Evolutionary conservation across 208 protist genomes (phyloP), one percentile per base, ranked within the genome.

Genomic region (Acanthamoeba royreba): DNA sequence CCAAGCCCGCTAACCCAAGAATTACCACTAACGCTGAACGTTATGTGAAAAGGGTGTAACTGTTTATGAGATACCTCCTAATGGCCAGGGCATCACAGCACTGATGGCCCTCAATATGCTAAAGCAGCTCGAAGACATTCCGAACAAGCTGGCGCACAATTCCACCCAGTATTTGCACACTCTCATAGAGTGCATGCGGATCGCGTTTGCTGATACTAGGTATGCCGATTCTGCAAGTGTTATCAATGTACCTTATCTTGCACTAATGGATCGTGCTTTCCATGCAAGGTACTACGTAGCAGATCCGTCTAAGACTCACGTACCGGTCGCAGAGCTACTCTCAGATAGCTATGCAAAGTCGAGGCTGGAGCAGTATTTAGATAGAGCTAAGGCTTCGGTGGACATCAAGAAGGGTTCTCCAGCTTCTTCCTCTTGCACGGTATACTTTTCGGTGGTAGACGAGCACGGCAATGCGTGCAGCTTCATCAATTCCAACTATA

Each of bases 401-500:
- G 89, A 95, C 35, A 31, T 95, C 7, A 9, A 93, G 22, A 85
- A 92, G 17, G 97, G 97, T 3, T 77, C 77, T 19, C 97, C 96
- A 4, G 25, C 81, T 2, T 25, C 25, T 0, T 40, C 42, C 28
- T 93, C 63, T 8, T 94, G 94, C 77, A 97, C 97, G 13, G 96
- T 97, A 17, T 97, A 96, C 55, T 87, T 97, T 19, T 72, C 33
- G 7, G 95, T 95, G 19, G 92, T 96, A 22, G 96, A 97, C 81
- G 92, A 42, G 58, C 33, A 95, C 42, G 97, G 97, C 33, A 97
- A 98, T 61, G 97, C 96, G 17, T 96, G 95, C 93, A 96, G 91
- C 53, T 96, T 98, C 38, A 96, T 98, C 53, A 96, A 98, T 61
- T 96, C 93, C 35, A 98, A 97, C 46, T 98, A 97, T 92, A 66